A percentile compares a stretch with the other conserved stretches of the same genome.
These are phyloP conservation scores for Taiozyma sp. DNA, from an alignment of 1,139 yeast genomes.

Conservation along the genomic window DNA sequence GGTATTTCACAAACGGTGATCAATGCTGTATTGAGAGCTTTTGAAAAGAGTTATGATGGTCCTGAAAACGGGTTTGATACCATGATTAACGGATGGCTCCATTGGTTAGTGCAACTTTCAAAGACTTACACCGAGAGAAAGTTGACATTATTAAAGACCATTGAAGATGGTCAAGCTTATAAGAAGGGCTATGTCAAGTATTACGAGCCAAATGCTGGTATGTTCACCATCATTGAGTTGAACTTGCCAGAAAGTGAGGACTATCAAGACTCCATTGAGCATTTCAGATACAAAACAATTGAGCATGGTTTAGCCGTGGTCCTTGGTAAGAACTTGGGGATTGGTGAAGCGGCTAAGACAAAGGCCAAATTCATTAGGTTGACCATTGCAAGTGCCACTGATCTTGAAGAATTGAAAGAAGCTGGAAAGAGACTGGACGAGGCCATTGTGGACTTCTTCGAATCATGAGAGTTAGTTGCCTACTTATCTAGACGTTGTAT, in stretches of 20 bases:
- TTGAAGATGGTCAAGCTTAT: slow-evolving; percentile 32
- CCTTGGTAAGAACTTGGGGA: slow-evolving; percentile 49
- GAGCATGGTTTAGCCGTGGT: slow-evolving; percentile 45
- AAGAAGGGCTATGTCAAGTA: slow-evolving; percentile 37
- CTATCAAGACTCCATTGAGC: slow-evolving; percentile 36
- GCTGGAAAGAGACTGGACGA: slow-evolving; percentile 42
- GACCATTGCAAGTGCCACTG: slow-evolving; percentile 47
- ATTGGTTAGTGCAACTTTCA: slow-evolving; percentile 51
- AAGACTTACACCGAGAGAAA: slow-evolving; percentile 54
- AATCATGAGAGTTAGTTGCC: slow-evolving; percentile 3
- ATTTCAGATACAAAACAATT: slow-evolving; percentile 15
- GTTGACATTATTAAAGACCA: slow-evolving; percentile 37
- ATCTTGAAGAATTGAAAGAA: slow-evolving; percentile 40
- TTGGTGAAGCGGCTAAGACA: slow-evolving; percentile 29
- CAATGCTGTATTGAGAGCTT: neutral
- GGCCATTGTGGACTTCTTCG: slow-evolving; percentile 43
- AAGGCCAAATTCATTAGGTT: slow-evolving; percentile 44
- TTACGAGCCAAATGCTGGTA: slow-evolving; percentile 69
- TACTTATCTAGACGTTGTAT: neutral
- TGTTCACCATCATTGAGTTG: slow-evolving; percentile 62
- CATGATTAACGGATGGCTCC: slow-evolving; percentile 31
- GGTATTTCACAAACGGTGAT: slow-evolving; percentile 35
- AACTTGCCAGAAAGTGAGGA: slow-evolving; percentile 34
- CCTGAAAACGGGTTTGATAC: slow-evolving; percentile 21
- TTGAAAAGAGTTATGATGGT: slow-evolving; percentile 24